Base-by-base conservation (phyloP, 306 rosid genomes). In the Mimosa bimucronata region DNA sequence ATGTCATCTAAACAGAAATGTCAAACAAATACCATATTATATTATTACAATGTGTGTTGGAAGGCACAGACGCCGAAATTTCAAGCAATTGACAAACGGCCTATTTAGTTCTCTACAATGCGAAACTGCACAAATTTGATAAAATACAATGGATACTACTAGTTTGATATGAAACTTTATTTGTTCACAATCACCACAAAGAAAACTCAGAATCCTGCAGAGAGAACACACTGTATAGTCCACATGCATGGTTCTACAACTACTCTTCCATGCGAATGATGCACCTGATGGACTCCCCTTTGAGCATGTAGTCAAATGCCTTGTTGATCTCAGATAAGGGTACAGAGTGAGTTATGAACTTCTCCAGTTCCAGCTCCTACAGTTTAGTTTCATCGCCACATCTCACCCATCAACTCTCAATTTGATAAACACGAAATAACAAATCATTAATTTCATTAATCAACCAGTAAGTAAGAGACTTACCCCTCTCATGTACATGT, bases 401-500 rank as follows among this genome's bases (percentile, higher is more conserved):
- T 46, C 53, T 1, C 60, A 50, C 23, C n/a, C 8, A 4, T 15
- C 53, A 46, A 5, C 6, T 12, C 53, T 12, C 19, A 46, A 15
- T 0, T 15, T 45, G 38, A 34, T 34, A 45, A 46, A 15, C 21
- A 16, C 57, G 7, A 46, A 46, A 44, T 44, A 44, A 44, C 50
- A 0, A 44, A 13, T 10, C 50, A 44, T 44, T 12, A 44, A 45
- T 45, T 11, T 11, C 3, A 2, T 46, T n/a, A 50, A 1, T 50
- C 21, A 50, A 50, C 57, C 57, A 50, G 23, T 6, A 2, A 19
- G 3, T 15, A 18, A 46, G 61, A 48, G 6, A 13, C 82, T 82
- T 77, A 87, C 90, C 86, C 85, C 87, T n/a, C 60, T 88, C 93
- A 94, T 83, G 91, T 92, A 92, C 89, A 52, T 77, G 29, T 94